Evolutionary conservation across 2,329 filamentous ascomycete genomes (phyloP).

Genomic region (Paracamarosporium sp.): DNA sequence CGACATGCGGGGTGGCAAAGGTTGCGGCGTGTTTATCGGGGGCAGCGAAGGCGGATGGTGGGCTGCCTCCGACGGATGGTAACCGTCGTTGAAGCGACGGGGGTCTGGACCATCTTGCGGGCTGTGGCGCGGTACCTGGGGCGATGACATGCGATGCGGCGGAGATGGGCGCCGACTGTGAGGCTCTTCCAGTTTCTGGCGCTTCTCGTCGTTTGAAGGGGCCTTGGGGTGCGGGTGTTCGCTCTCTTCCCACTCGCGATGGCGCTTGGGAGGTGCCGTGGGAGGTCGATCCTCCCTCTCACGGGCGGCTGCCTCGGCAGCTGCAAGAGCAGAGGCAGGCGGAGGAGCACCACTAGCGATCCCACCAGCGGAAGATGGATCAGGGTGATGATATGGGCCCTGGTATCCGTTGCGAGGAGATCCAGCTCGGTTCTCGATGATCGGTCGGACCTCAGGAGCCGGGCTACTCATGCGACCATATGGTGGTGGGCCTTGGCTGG

Average conservation of each 20-base stretch:
- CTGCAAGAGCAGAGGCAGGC: slow-evolving; percentile 69
- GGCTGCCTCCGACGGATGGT: slow-evolving; percentile 91
- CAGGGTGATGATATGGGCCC: slow-evolving; percentile 79
- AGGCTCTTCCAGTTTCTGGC: slow-evolving; percentile 85
- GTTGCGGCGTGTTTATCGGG: slow-evolving; percentile 54
- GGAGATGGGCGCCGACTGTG: slow-evolving; percentile 71
- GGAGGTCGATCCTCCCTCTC: slow-evolving; percentile 75
- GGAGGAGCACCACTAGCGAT: slow-evolving; percentile 74
- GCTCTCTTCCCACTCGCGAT: slow-evolving; percentile 93
- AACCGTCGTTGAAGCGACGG: slow-evolving; percentile 76
- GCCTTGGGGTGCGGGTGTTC: slow-evolving; percentile 76
- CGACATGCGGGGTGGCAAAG: slow-evolving; percentile 59
- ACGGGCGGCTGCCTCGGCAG: slow-evolving; percentile 72
- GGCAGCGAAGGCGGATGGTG: slow-evolving; percentile 76
- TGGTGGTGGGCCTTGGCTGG: slow-evolving; percentile 59
- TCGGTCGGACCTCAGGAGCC: slow-evolving; percentile 80
- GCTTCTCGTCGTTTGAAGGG: slow-evolving; percentile 80
- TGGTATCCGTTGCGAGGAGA: slow-evolving; percentile 91
- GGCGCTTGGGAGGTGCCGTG: slow-evolving; percentile 78
- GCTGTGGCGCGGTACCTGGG: slow-evolving; percentile 75
- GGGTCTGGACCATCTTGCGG: slow-evolving; percentile 66
- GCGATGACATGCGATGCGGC: slow-evolving; percentile 54
- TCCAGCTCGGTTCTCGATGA: slow-evolving; percentile 84
- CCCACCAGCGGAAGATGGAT: slow-evolving; percentile 62
- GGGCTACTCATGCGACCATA: slow-evolving; percentile 78